phyloP scores from a whole-genome alignment of 176 grass and related monocot genomes.

The Puccinellia tenuiflora region DNA sequence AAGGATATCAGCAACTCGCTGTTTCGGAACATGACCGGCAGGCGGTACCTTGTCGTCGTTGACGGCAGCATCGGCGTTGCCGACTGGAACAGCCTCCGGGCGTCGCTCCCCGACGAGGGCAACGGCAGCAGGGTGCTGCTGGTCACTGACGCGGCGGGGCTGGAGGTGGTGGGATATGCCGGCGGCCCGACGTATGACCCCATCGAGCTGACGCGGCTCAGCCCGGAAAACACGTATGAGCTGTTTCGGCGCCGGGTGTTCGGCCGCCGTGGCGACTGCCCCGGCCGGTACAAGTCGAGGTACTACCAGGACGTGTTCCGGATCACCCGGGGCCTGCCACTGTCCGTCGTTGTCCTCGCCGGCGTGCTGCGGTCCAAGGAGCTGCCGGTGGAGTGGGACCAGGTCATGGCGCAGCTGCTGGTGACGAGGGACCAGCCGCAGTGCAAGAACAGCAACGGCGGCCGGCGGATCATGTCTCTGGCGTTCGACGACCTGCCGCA shows the following conservation, averaged over 20 bases:
- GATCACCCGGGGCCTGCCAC: slow-evolving; percentile 43
- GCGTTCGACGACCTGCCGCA: slow-evolving; percentile 57
- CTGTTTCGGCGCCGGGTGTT: slow-evolving; percentile 47
- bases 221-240: slow-evolving; percentile 41
- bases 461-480: slow-evolving; percentile 34
- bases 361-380: slow-evolving; percentile 43
- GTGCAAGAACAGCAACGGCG: background rate
- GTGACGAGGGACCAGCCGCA: slow-evolving; percentile 6
- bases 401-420: slow-evolving; percentile 43
- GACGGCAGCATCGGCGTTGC: slow-evolving; percentile 22
- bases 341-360: slow-evolving; percentile 40
- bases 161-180: slow-evolving; percentile 12
- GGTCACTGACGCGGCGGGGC: slow-evolving; percentile 4
- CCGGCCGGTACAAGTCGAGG: slow-evolving; percentile 25
- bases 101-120: slow-evolving; percentile 40
- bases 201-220: slow-evolving; percentile 15
- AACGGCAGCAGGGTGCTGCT: slow-evolving; percentile 46
- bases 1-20: slow-evolving; percentile 30
- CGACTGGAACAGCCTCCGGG: slow-evolving; percentile 46
- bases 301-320: slow-evolving; percentile 46
- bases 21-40: slow-evolving; percentile 12
- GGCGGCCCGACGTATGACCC: background rate
- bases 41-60: slow-evolving; percentile 40
- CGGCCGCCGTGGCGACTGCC: slow-evolving; percentile 35
- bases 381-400: slow-evolving; percentile 40